These are phyloP conservation scores for Gastrolobium bilobum DNA, from an alignment of 306 rosid species.

Conservation along the genomic window DNA sequence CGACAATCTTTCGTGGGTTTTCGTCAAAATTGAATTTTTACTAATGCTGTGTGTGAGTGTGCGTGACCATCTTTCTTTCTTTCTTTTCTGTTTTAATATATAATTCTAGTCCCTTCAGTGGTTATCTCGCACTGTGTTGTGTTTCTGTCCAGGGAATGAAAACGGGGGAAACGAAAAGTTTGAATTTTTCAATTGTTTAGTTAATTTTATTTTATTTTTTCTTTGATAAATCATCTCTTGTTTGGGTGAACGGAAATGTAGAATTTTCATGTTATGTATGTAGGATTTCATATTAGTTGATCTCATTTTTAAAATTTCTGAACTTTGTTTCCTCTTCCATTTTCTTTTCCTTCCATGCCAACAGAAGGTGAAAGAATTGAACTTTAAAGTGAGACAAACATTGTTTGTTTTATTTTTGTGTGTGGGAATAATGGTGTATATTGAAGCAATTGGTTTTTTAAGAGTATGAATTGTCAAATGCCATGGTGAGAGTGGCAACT, in stretches of 20 bases:
- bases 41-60: background rate
- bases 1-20: constrained; percentile 10
- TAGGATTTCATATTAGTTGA: background rate
- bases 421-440: background rate
- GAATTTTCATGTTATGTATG: background rate
- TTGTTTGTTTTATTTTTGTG: background rate
- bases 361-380: background rate
- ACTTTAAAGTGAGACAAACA: constrained; percentile 10
- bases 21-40: background rate
- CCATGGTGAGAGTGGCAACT: background rate
- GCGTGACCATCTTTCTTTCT: background rate
- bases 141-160: constrained; percentile 13
- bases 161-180: constrained; percentile 19
- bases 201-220: background rate
- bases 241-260: background rate
- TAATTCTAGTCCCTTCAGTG: constrained; percentile 1
- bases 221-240: constrained; percentile 9
- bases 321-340: constrained; percentile 1
- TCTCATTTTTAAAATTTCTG: constrained; percentile 19
- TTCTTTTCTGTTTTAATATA: background rate
- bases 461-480: constrained; percentile 14
- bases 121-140: constrained; percentile 37
- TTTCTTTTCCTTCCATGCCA: constrained; percentile 1
- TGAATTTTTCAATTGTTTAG: constrained; percentile 34
- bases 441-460: background rate